Evolutionary conservation across 2,329 filamentous ascomycete species (phyloP), one percentile per base, ranked within the genome.

Genomic region (Fusarium dlaminii): DNA sequence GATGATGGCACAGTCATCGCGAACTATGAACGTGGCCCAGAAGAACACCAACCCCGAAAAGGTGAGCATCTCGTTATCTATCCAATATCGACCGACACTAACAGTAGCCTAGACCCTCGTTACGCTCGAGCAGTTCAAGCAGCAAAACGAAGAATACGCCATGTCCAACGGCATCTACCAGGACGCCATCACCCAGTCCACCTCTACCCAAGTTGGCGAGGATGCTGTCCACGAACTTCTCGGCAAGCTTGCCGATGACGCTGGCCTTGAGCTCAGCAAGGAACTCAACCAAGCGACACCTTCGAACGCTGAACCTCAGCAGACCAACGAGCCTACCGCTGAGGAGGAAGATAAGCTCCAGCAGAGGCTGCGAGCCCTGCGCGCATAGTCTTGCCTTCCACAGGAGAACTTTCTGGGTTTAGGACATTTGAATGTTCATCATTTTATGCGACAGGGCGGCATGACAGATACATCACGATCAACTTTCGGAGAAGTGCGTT

Each of bases 191-290:
- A 91, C 90, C 29, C 92, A 93, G 69, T 93, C 92, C 42, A 97
- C 94, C 3, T 81, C 93, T 83, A 78, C 92, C 85, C 81, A 93
- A 86, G 82, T 95, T 85, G 84, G 93, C 85, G 83, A 97, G 81
- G 94, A 97, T 76, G 94, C 95, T 75, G 94, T 97, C 5, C 94
- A 97, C 82, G 91, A 94, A 75, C 84, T 97, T 71, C 92, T 97
- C 83, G 92, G 90, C 73, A 93, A 97, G 84, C 90, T 96, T 48
- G 94, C 94, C 72, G 95, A 97, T 81, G 94, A 97, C 82, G 94
- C 93, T 15, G 95, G 95, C 61, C 90, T 98, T 59, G 93, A 96
- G 82, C 86, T 97, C 70, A 90, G 90, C 75, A 89, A 92, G 80
- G 93, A 96, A 83, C 90, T 97, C 72, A 88, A 85, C 78, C 81